Conservation (phyloP, 768 basidiomycete genomes). For the Thelephora aurantiotincta region DNA sequence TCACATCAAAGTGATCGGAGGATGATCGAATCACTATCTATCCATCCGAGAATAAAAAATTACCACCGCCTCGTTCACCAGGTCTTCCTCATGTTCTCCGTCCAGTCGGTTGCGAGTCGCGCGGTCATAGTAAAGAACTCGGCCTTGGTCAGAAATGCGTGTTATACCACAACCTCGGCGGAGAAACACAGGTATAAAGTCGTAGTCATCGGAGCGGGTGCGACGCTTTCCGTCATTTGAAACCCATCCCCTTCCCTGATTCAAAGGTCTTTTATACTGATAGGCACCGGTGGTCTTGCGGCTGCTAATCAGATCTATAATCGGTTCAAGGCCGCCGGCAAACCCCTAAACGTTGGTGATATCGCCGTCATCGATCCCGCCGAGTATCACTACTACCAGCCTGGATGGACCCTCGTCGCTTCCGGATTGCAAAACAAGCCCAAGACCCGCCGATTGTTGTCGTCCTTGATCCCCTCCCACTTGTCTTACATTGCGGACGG, state of each 20-base stretch:
- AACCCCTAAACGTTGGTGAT: constrained; percentile 55
- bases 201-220: constrained; percentile 80
- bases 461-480: constrained; percentile 59
- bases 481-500: constrained; percentile 60
- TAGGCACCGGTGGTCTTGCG: constrained; percentile 71
- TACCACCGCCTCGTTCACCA: too few relatives aligned
- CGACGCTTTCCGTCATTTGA: constrained; percentile 12
- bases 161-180: constrained; percentile 15
- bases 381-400: constrained; percentile 81
- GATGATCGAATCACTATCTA: too few relatives aligned
- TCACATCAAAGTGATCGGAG: too few relatives aligned
- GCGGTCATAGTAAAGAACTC: too few relatives aligned
- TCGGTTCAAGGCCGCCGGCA: constrained; percentile 58
- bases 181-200: constrained; percentile 59
- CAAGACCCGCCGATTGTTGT: constrained; percentile 50
- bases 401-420: constrained; percentile 93
- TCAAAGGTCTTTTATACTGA: constrained; percentile 1
- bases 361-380: constrained; percentile 78
- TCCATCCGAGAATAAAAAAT: too few relatives aligned
- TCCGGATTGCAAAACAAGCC: constrained; percentile 68
- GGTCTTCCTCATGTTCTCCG: too few relatives aligned
- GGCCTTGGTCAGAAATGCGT: too few relatives aligned
- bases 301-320: constrained; percentile 83
- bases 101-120: too few relatives aligned
- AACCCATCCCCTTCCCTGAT: background rate